Percentiles rank a stretch among this genome's conserved stretches.
Conservation (phyloP, 2,329 filamentous ascomycete genomes). For the Pseudogymnoascus sp. region DNA sequence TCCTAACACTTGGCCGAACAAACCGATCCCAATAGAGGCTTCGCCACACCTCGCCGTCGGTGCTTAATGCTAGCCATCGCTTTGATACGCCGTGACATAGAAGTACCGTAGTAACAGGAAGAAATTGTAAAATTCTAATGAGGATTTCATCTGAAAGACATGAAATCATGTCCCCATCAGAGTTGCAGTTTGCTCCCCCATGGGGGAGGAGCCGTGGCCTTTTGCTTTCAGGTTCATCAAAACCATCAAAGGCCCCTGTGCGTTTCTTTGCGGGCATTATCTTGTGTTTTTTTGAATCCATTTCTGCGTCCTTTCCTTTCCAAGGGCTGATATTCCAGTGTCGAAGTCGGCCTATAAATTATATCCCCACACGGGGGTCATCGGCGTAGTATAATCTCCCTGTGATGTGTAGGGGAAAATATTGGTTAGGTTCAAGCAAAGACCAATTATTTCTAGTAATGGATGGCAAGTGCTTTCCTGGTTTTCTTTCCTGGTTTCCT, state of each 20-base stretch:
- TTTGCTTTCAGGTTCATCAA: background rate
- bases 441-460: background rate
- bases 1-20: constrained; percentile 54
- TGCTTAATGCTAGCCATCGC: constrained; percentile 65
- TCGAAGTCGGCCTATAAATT: background rate
- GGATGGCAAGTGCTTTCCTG: background rate
- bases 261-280: background rate
- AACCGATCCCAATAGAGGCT: constrained; percentile 81
- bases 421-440: background rate
- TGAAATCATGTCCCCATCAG: constrained; percentile 56
- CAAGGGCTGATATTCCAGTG: background rate
- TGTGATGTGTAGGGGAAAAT: background rate
- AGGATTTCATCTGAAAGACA: constrained; percentile 80
- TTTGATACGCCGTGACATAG: constrained; percentile 60
- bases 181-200: background rate
- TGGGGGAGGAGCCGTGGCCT: background rate
- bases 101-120: constrained; percentile 65
- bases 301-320: background rate
- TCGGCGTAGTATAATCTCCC: background rate
- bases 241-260: background rate
- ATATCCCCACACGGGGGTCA: background rate
- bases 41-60: constrained; percentile 88
- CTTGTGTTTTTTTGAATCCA: background rate
- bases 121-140: constrained; percentile 71
- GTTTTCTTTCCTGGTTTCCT: background rate